phyloP scores from a whole-genome alignment of 179 eudicot species.

The Corrigiola litoralis region DNA sequence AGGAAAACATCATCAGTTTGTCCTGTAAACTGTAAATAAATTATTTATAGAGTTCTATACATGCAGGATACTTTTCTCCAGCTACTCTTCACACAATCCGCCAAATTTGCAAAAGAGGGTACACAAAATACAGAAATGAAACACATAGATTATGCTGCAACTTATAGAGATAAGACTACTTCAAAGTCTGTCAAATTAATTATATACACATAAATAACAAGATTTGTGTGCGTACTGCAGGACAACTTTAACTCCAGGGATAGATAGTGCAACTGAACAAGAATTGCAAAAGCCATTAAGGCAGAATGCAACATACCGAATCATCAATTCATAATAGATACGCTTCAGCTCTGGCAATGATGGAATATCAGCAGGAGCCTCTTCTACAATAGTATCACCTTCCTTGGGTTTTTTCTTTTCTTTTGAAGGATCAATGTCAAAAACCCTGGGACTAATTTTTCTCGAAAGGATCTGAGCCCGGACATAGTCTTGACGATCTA shows the following conservation, averaged over 20 bases:
- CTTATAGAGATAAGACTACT: neutral
- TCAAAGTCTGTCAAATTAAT: neutral
- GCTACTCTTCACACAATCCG: no score
- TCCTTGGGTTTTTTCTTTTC: constrained; percentile 92
- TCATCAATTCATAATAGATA: constrained; percentile 86
- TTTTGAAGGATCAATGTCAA: constrained; percentile 74
- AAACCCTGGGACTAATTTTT: constrained; percentile 86
- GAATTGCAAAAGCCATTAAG: neutral
- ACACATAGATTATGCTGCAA: neutral
- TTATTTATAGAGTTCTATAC: no score
- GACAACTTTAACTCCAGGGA: neutral
- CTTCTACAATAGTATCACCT: constrained; percentile 84
- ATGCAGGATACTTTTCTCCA: no score
- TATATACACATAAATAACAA: neutral
- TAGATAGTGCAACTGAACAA: neutral
- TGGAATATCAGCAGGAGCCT: constrained; percentile 94
- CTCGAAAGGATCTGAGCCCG: constrained; percentile 95
- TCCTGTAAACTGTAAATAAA: no score
- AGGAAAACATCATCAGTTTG: no score
- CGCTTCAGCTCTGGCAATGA: constrained; percentile 76
- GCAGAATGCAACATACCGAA: constrained; percentile 42
- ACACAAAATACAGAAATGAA: neutral
- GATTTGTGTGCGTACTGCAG: neutral
- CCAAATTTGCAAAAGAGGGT: neutral
- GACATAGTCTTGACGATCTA: constrained; percentile 81